Conservation (phyloP, 148 eudicot genomes). For the Nepenthes gracilis region DNA sequence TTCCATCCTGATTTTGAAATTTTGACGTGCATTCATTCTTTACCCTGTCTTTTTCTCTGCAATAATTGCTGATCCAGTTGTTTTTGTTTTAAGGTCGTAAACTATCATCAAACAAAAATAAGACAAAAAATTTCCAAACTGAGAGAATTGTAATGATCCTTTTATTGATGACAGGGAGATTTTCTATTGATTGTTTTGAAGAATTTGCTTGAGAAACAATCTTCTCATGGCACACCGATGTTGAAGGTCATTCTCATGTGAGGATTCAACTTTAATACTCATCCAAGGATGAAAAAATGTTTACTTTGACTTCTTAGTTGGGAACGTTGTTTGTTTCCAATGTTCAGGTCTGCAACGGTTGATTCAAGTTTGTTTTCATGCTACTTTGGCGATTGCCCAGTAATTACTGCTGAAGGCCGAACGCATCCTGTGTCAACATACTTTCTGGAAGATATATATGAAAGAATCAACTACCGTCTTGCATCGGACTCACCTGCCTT, state of each 20-base stretch:
- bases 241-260: constrained; percentile 94
- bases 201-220: constrained; percentile 76
- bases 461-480: constrained; percentile 60
- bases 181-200: constrained; percentile 79
- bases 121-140: too few relatives aligned
- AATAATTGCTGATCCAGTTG: too few relatives aligned
- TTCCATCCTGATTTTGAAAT: too few relatives aligned
- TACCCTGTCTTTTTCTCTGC: too few relatives aligned
- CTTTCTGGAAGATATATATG: constrained; percentile 88
- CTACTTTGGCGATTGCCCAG: constrained; percentile 87
- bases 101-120: too few relatives aligned
- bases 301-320: constrained; percentile 1
- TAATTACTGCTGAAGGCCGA: constrained; percentile 85
- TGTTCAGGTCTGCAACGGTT: constrained; percentile 91
- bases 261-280: constrained; percentile 14
- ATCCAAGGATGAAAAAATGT: neutral
- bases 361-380: constrained; percentile 81
- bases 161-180: constrained; percentile 60
- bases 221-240: constrained; percentile 30
- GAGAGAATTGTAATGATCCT: neutral
- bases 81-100: too few relatives aligned
- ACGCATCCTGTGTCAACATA: constrained; percentile 87
- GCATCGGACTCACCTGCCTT: constrained; percentile 84
- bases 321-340: constrained; percentile 4
- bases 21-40: too few relatives aligned